Base-by-base conservation (phyloP, 2,329 filamentous ascomycete species). In the Colletotrichum lindemuthianum region DNA sequence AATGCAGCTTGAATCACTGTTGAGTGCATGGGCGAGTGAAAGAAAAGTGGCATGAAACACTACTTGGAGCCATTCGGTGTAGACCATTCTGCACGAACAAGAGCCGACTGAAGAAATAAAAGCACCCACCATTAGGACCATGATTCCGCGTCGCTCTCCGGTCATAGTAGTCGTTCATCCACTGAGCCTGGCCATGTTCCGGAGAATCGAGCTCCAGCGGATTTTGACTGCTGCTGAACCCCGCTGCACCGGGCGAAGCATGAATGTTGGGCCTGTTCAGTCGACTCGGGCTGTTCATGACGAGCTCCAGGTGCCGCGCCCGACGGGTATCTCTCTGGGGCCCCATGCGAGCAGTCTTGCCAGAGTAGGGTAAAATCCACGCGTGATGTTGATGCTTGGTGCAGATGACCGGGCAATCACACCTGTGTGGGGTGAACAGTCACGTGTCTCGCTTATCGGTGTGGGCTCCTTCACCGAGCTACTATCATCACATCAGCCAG, bases 371-470 rank as follows among this genome's bases (percentile, higher is more conserved):
- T 13, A 40, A 13, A 40, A 5, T 9, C 13, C 37, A 9, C 9
- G 37, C 37, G 6, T 60, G 36, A 15, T 56, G 59, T 45, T 63
- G 51, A 24, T 48, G 39, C 15, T 60, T 15, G 15, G 58, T 15
- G 43, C 8, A 45, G 43, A 4, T 13, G 43, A 45, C 43, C 24
- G 7, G n/a, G 41, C 16, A 15, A 12, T 45, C 15, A 16, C 15
- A 11, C 43, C 41, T 8, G 10, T 8, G 63, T 61, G 59, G 58
- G 36, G 43, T 47, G 34, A 34, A 32, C 12, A 13, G 41, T 65
- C 63, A 65, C 63, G 63, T 65, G 63, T 7, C 43, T 65, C 63
- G 63, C 63, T 65, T 65, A 36, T 61, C 58, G 61, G 61, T 65
- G 57, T 40, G 51, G 16, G 10, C 2, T 16, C 6, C 12, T 40